phyloP scores from a whole-genome alignment of 495 filamentous ascomycete species.

The Aspergillus ostianus region DNA sequence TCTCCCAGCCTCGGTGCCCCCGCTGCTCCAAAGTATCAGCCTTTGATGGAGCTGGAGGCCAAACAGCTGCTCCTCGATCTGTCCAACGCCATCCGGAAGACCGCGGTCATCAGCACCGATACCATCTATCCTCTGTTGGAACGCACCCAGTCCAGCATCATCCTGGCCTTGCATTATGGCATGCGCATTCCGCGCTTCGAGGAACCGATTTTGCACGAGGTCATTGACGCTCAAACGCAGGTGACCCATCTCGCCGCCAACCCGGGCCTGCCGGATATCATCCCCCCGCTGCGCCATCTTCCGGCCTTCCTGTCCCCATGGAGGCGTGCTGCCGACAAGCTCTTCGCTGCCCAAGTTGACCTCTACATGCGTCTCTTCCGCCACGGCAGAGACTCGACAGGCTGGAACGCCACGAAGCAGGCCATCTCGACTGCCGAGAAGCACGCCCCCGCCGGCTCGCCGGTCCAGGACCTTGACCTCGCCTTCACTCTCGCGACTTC shows the following conservation, averaged over 20 bases:
- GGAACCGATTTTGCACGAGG: constrained; percentile 28
- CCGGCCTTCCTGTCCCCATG: constrained; percentile 32
- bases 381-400: constrained; percentile 19
- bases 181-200: constrained; percentile 29
- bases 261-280: constrained; percentile 30
- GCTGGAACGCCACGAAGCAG: constrained; percentile 34
- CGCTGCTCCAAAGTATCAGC: constrained; percentile 22
- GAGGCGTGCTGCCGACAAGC: constrained; percentile 25
- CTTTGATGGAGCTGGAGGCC: constrained; percentile 30
- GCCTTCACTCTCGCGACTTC: constrained; percentile 31
- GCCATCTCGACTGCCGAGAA: constrained; percentile 24
- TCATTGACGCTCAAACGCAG: constrained; percentile 22
- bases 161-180: constrained; percentile 34
- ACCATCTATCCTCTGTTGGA: constrained; percentile 26
- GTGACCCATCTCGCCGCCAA: constrained; percentile 30
- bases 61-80: constrained; percentile 30
- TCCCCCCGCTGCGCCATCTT: constrained; percentile 34
- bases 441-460: constrained; percentile 6
- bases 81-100: background rate
- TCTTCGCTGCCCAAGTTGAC: constrained; percentile 24
- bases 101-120: constrained; percentile 16
- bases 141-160: constrained; percentile 31
- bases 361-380: constrained; percentile 28
- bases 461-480: constrained; percentile 26
- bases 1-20: constrained; percentile 24